phyloP scores from a whole-genome alignment of 495 filamentous ascomycete species.

The Melanomma pulvis-pyrius region DNA sequence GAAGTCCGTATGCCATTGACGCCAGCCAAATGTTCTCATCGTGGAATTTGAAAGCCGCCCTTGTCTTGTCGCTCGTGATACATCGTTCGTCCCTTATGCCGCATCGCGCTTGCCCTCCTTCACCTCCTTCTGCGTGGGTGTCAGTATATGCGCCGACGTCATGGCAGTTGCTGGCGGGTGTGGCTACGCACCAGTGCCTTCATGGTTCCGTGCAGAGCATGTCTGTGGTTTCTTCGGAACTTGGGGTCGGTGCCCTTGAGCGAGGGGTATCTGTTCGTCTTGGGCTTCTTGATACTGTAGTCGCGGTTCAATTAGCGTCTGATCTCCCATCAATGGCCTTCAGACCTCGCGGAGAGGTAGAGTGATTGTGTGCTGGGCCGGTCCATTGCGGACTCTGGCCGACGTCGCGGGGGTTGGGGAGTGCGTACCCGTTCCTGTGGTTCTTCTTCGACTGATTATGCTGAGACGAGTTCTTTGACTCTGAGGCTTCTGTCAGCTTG shows the following conservation, averaged over 20 bases:
- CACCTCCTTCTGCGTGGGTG: conserved; percentile 79
- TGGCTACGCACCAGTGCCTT: conserved; percentile 86
- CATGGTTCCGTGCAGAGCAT: conserved; percentile 97
- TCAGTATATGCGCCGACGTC: conserved; percentile 23
- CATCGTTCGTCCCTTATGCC: conserved; percentile 57
- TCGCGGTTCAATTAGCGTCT: conserved; percentile 3
- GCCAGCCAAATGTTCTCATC: conserved; percentile 43
- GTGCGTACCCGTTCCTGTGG: conserved; percentile 90
- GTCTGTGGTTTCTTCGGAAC: conserved; percentile 98
- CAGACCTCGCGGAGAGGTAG: conserved; percentile 2
- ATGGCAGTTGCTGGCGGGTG: neutral
- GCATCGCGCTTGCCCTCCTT: conserved; percentile 83
- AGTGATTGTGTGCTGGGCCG: neutral
- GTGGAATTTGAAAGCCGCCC: conserved; percentile 36
- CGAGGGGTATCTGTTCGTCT: conserved; percentile 97
- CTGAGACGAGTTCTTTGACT: conserved; percentile 99
- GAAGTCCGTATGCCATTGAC: conserved; percentile 38
- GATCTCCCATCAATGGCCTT: neutral
- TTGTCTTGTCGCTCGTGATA: conserved; percentile 10
- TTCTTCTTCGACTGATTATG: conserved; percentile 96
- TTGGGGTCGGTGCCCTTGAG: conserved; percentile 99
- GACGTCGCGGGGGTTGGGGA: conserved; percentile 1
- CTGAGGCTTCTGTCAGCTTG: conserved; percentile 49
- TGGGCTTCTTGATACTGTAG: conserved; percentile 98
- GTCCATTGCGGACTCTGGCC: neutral